A percentile compares a stretch with the other conserved stretches of the same genome.
These are phyloP conservation scores for Phytophthora sp. DNA, from an alignment of 352 stramenopile species.

Conservation along the genomic window DNA sequence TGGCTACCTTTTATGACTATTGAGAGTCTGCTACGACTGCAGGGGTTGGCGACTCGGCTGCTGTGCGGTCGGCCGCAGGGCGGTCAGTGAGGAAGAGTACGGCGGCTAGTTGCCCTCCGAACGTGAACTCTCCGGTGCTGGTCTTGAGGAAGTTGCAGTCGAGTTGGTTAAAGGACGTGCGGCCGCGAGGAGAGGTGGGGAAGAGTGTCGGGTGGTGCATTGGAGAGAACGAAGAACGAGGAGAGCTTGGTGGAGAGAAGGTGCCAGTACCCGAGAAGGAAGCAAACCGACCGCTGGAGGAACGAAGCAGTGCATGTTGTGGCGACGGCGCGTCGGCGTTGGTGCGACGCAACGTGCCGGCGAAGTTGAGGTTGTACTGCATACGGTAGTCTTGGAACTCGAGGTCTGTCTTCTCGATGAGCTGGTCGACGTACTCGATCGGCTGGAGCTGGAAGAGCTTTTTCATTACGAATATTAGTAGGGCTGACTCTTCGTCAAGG, in stretches of 20 bases:
- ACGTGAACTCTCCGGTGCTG: slow-evolving; percentile 46
- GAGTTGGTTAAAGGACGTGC: slow-evolving; percentile 41
- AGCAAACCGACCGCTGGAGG: slow-evolving; percentile 40
- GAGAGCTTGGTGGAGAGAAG: slow-evolving; percentile 26
- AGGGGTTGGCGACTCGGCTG: background rate
- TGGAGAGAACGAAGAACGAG: slow-evolving; percentile 2
- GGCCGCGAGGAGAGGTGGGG: slow-evolving; percentile 26
- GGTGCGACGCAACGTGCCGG: slow-evolving; percentile 26
- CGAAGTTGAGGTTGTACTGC: slow-evolving; percentile 48
- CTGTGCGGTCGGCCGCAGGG: background rate
- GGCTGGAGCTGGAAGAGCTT: slow-evolving; percentile 51
- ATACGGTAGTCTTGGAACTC: slow-evolving; percentile 51
- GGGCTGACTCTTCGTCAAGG: slow-evolving; percentile 18
- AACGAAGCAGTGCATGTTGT: slow-evolving; percentile 28
- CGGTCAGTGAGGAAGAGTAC: slow-evolving; percentile 52
- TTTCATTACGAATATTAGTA: slow-evolving; percentile 49
- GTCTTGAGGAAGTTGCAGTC: slow-evolving; percentile 41
- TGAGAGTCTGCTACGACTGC: no score
- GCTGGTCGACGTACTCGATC: slow-evolving; percentile 48
- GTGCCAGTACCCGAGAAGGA: slow-evolving; percentile 44
- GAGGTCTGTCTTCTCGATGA: slow-evolving; percentile 47
- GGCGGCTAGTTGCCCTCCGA: slow-evolving; percentile 47
- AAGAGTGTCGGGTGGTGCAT: slow-evolving; percentile 34
- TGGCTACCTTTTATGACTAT: slow-evolving; percentile 16
- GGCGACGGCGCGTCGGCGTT: slow-evolving; percentile 38